phyloP scores from a whole-genome alignment of 495 filamentous ascomycete species.

The Penicillium longicatenatum region DNA sequence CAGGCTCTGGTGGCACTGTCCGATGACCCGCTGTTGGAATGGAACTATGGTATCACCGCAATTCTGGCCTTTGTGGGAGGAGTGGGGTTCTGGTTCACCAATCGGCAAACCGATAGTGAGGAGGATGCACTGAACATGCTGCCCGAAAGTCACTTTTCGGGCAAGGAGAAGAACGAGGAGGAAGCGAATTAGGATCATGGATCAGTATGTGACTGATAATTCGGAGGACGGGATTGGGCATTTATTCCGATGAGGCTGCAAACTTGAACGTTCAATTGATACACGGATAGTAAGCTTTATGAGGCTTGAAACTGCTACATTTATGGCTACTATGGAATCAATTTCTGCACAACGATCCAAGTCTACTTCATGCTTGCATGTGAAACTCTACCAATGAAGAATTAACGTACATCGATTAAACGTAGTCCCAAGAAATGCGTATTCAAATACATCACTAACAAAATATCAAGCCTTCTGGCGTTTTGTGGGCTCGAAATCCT shows the following conservation, averaged over 20 bases:
- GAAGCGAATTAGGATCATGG: background rate
- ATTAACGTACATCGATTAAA: too few relatives aligned
- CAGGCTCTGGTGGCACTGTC: conserved; percentile 66
- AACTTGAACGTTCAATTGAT: too few relatives aligned
- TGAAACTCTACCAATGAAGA: too few relatives aligned
- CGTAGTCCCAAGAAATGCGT: too few relatives aligned
- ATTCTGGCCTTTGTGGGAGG: conserved; percentile 62
- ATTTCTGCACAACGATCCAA: background rate
- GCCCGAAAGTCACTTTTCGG: conserved; percentile 25
- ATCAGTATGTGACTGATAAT: background rate
- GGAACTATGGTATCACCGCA: conserved; percentile 65
- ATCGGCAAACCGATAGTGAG: conserved; percentile 57
- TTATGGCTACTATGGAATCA: too few relatives aligned
- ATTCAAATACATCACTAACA: background rate
- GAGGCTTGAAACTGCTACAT: background rate
- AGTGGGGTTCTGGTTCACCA: conserved; percentile 62
- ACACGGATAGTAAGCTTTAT: too few relatives aligned
- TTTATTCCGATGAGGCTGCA: too few relatives aligned
- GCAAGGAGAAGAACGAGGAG: conserved; percentile 24
- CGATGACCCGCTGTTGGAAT: conserved; percentile 67
- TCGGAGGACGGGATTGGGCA: background rate
- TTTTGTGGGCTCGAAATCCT: background rate
- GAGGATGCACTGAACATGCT: conserved; percentile 65
- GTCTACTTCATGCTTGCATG: background rate
- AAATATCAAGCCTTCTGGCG: background rate